Evolutionary conservation across 805 yeast species (phyloP), one percentile per base, ranked within the genome.

Genomic region (Suhomyces emberorum): DNA sequence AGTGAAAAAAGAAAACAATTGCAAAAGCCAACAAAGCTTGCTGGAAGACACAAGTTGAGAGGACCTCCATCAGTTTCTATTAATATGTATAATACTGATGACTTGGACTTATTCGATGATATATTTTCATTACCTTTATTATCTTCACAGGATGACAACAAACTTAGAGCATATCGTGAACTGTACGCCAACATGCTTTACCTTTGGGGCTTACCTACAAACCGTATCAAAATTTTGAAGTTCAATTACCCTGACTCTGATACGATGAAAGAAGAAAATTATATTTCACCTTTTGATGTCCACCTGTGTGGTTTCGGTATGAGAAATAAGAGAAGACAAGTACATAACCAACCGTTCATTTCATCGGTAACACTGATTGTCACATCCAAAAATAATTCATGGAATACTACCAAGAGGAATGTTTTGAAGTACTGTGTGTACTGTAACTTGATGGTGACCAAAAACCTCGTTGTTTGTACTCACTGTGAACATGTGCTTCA

Each of bases 201-300:
- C 50, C 59, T 74, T 22, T 91, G 97, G 97, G 95, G 93, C 0
- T 66, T 88, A 14, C 84, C 88, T 0, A 72, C 84, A n/a, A 77
- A 81, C 44, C 61, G 96, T 28, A 78, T 86, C 19, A 89, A 89
- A 50, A 74, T 89, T 8, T 56, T 87, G 38, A 88, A 89, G 59
- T 76, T 77, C 63, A 83, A 82, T 49, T 73, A 71, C 41, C 58
- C 74, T 3, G 42, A 51, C 11, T 35, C 38, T 11, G 48, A 41
- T 17, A 39, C 39, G 39, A 51, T 11, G 39, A 46, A 5, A 26
- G 20, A 15, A 5, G 37, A 17, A 4, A 27, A 36, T 3, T 19
- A 36, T 7, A 28, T 30, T 30, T 52, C 62, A 18, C 54, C 42
- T 15, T 55, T 52, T 32, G 61, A 54, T 14, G 59, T 53, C 5